Base-by-base conservation (phyloP, 2,329 filamentous ascomycete species). In the Aspergillus chevalieri region DNA sequence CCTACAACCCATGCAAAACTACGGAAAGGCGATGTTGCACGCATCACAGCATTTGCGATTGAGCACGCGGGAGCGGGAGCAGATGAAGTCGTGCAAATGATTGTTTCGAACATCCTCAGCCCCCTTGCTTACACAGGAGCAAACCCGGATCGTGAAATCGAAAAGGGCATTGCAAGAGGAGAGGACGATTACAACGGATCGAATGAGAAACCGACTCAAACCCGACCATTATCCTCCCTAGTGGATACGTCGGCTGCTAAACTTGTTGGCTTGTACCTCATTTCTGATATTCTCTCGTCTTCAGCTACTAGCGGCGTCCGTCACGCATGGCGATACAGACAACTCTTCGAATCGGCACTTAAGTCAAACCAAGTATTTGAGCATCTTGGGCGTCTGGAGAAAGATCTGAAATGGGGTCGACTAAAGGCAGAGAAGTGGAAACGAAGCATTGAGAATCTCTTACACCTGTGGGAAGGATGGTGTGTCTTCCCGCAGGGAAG, bases 51-150 rank as follows among this genome's bases (percentile, higher is more conserved):
- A 3, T 96, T 97, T 69, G 91, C 91, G 10, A 89, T 97, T 49
- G 85, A 85, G 2, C 89, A 97, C 65, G 87, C 90, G 1, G 88
- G 86, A 36, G 79, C 83, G 17, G 93, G 91, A 14, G 87, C 89
- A 10, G 87, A 94, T 55, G 93, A 97, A 71, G 85, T 96, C 33
- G 90, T 95, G n/a, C 82, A 92, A 45, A 82, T 95, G 70, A 84
- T 97, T 34, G 80, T 95, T 0, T 78, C 83, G 1, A 97, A 98
- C 60, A 78, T 97, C 30, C 78, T 86, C 51, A 82, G 79, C 46
- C 93, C 93, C 0, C 82, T 94, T 50, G 80, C 84, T 5, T 82
- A 85, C 56, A 88, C 84, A 1, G 79, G 79, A 6, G 87, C 86
- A 21, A 91, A 89, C 52, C 81, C 83, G 19, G 69, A 78, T 49